Conservation (phyloP, 2,329 filamentous ascomycete genomes). For the Sporothrix curviconia region DNA sequence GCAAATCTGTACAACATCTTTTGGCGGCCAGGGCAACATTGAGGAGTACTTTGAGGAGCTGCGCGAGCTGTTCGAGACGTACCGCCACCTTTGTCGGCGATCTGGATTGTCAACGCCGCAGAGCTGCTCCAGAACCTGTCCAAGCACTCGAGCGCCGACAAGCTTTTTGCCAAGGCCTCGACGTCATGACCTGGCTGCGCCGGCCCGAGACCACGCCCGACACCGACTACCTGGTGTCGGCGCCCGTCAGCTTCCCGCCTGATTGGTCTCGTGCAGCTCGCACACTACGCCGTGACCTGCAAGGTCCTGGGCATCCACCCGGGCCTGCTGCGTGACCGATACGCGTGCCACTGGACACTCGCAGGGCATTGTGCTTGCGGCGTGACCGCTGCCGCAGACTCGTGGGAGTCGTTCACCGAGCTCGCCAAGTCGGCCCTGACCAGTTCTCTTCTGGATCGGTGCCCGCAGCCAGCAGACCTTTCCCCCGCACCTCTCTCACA, state of each 20-base stretch:
- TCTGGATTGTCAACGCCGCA: constrained; percentile 70
- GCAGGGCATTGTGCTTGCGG: constrained; percentile 90
- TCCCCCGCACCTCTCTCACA: constrained; percentile 87
- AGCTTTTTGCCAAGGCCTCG: constrained; percentile 94
- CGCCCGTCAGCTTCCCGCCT: constrained; percentile 91
- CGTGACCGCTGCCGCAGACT: constrained; percentile 80
- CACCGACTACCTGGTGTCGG: constrained; percentile 87
- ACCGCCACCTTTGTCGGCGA: constrained; percentile 85
- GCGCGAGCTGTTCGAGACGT: constrained; percentile 82
- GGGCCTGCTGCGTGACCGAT: constrained; percentile 77
- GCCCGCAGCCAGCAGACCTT: constrained; percentile 94
- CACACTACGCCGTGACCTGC: constrained; percentile 92
- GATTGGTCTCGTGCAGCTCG: constrained; percentile 92
- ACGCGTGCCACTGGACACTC: constrained; percentile 87
- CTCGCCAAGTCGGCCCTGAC: constrained; percentile 75
- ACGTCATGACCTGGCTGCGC: constrained; percentile 89
- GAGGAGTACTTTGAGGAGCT: constrained; percentile 99
- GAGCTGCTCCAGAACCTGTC: constrained; percentile 82
- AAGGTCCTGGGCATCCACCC: constrained; percentile 85
- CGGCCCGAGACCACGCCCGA: constrained; percentile 86
- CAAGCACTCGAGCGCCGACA: constrained; percentile 77
- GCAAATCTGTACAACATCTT: constrained; percentile 88
- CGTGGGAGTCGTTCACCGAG: constrained; percentile 86
- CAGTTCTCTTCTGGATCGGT: constrained; percentile 97
- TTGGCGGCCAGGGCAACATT: constrained; percentile 96